phyloP scores from a whole-genome alignment of 164 flowering plant species.

The Protea cynaroides region DNA sequence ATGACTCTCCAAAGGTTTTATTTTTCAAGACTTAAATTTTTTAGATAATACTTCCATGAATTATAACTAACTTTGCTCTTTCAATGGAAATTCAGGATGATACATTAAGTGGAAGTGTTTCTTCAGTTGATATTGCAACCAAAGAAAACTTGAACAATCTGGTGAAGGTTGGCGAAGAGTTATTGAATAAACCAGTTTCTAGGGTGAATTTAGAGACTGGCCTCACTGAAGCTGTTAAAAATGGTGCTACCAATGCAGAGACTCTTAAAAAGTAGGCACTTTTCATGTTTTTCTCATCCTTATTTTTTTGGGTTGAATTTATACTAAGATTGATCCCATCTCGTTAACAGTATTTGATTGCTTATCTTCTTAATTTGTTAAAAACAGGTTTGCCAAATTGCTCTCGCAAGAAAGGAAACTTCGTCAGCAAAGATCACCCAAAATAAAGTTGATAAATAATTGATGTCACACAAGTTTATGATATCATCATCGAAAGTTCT shows the following conservation, averaged over 20 bases:
- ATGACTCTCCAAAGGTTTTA: too few species aligned
- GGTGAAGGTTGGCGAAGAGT: constrained; percentile 24
- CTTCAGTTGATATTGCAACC: constrained; percentile 28
- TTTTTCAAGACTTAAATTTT: too few species aligned
- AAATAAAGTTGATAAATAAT: too few species aligned
- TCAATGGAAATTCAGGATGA: constrained; percentile 16
- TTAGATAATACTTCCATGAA: too few species aligned
- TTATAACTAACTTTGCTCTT: too few species aligned
- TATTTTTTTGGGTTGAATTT: background rate
- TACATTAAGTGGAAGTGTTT: constrained; percentile 14
- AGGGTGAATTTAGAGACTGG: constrained; percentile 34
- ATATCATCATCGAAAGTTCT: too few species aligned
- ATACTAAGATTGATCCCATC: background rate
- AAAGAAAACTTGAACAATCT: constrained; percentile 30
- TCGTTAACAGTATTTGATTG: too few species aligned
- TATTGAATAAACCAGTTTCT: constrained; percentile 33
- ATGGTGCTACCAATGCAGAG: constrained; percentile 30
- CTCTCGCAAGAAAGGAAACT: constrained; percentile 18
- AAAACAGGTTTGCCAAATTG: constrained; percentile 31
- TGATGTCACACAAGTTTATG: too few species aligned
- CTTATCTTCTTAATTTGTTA: too few species aligned
- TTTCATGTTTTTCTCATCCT: background rate
- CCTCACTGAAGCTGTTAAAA: constrained; percentile 9
- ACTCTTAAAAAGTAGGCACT: constrained; percentile 29
- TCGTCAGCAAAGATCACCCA: constrained; percentile 15